Evolutionary conservation across 1,284 basidiomycete genomes (phyloP), one percentile per base, ranked within the genome.

Genomic region (Boletus holoroseus): DNA sequence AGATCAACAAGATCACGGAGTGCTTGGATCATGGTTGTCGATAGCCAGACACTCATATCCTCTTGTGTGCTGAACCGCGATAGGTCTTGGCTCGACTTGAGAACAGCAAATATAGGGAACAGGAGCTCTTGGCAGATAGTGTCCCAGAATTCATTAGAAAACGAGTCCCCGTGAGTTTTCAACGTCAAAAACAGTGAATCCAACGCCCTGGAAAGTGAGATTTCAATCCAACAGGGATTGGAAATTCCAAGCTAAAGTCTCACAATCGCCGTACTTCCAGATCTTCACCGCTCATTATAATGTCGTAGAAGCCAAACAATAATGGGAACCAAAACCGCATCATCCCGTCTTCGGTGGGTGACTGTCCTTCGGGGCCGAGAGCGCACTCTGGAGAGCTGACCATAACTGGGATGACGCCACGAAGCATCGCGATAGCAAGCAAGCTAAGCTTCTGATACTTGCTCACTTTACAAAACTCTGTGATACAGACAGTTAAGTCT

Each of bases 271-370:
- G 83, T 51, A 99, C 94, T 79, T 99, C 96, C 35, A 99, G 75
- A 66, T 99, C 96, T 70, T 99, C 97, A 13, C 94, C 96, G 55
- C 97, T 99, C 96, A 99, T 99, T 68, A 99, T 95, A 55, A 99
- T 94, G 69, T 99, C 96, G 72, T 96, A 98, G 74, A 98, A 98
- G 20, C 90, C 88, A 66, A 99, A 96, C 16, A 99, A 76, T 4
- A 94, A 85, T 0, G 96, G 96, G 74, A 92, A 94, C 96, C 96
- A 99, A 71, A 88, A 98, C 63, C 85, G 87, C 70, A 95, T 85
- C 88, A 94, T 94, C 18, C 49, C 64, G 7, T 70, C 65, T 45
- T 70, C 69, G 32, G 70, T 70, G 35, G 70, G 63, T 54, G 69
- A 60, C 46, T 70, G 66, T 20, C 65, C 66, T 32, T 71, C 65